These are phyloP conservation scores for Grosmannia clavigera DNA, from an alignment of 2,329 filamentous ascomycete genomes.

Conservation along the genomic window DNA sequence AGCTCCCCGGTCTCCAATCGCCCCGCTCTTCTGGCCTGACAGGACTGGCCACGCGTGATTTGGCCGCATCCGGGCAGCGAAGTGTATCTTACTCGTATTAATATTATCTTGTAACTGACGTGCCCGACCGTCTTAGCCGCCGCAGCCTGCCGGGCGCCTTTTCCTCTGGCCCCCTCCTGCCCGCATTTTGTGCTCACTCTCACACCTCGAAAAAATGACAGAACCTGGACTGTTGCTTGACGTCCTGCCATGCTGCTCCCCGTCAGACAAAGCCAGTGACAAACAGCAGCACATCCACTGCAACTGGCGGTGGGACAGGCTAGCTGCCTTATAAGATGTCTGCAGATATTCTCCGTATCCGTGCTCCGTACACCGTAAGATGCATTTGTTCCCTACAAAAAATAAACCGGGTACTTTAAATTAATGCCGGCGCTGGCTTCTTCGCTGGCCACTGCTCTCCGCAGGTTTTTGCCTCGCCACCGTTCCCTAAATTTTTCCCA, in stretches of 20 bases:
- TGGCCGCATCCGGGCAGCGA: background rate
- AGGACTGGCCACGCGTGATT: background rate
- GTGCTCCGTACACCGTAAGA: too few relatives aligned
- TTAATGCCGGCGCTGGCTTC: background rate
- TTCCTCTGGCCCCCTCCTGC: background rate
- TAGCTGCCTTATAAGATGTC: too few relatives aligned
- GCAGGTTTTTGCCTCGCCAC: background rate
- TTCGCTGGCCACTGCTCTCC: background rate
- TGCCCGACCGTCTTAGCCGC: background rate
- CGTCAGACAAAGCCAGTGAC: too few relatives aligned
- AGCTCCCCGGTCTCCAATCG: background rate
- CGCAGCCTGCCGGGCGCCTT: background rate
- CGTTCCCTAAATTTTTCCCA: background rate
- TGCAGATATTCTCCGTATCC: too few relatives aligned
- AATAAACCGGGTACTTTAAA: background rate
- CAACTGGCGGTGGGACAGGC: too few relatives aligned
- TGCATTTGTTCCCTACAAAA: too few relatives aligned
- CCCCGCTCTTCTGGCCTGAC: constrained; percentile 1
- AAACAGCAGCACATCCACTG: too few relatives aligned
- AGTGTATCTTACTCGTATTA: background rate
- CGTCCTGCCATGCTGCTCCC: too few relatives aligned
- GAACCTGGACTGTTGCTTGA: too few relatives aligned
- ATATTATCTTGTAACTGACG: background rate
- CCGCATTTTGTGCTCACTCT: background rate
- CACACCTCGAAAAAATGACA: background rate